A percentile compares a stretch with the other conserved stretches of the same genome.
phyloP scores from a whole-genome alignment of 1,284 basidiomycete genomes.

The Moniliophthora roreri region DNA sequence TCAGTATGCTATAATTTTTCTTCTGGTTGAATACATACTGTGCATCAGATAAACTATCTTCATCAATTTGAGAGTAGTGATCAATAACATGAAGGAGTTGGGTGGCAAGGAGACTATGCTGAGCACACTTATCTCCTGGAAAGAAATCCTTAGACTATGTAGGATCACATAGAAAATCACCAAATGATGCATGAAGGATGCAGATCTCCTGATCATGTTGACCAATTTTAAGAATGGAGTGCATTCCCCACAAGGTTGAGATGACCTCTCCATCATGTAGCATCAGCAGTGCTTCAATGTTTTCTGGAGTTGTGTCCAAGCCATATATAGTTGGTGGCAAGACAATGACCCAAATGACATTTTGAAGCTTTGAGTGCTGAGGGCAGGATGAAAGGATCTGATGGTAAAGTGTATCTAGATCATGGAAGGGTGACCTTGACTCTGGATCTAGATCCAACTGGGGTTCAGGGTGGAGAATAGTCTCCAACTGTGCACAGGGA shows the following conservation, averaged over 20 bases:
- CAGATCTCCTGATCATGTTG: neutral
- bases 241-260: neutral
- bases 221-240: neutral
- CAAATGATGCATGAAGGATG: neutral
- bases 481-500: constrained; percentile 23
- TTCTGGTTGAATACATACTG: too few relatives aligned
- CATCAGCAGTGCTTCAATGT: neutral
- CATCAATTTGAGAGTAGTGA: neutral
- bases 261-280: neutral
- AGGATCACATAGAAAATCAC: neutral
- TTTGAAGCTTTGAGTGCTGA: neutral
- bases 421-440: constrained; percentile 14
- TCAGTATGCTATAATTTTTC: too few relatives aligned
- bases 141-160: neutral
- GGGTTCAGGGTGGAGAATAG: too few relatives aligned
- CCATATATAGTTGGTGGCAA: neutral
- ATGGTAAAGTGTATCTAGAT: constrained; percentile 22
- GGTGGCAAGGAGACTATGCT: neutral
- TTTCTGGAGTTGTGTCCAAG: neutral
- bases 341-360: neutral
- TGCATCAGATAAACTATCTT: too few relatives aligned
- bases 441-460: too few relatives aligned
- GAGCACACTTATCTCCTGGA: neutral
- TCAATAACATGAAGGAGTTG: neutral
- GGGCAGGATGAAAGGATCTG: neutral